Base-by-base conservation (phyloP, 305 asterid genomes). In the Ajuga reptans region DNA sequence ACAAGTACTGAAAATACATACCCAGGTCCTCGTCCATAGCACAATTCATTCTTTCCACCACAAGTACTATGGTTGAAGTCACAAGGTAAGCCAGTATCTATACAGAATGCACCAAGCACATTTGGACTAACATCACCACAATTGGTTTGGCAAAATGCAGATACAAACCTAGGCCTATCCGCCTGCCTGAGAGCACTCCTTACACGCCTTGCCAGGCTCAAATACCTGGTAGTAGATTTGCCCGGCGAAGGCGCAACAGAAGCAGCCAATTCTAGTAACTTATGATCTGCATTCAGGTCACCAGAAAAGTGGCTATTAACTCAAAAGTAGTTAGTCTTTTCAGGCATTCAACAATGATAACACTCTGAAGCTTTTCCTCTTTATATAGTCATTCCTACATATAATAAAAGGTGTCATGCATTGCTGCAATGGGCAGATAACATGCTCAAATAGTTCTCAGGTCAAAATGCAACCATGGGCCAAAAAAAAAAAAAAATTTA, bases 21-120 rank as follows among this genome's bases (percentile, higher is more conserved):
- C 96, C 97, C 99, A 51, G 99, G 99, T 75, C 99, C 99, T 73
- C 95, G 89, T 47, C 97, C 96, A 70, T 91, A 91, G 82, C 99
- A 94, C 53, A 91, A 67, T 81, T 94, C 99, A 50, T 94, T 94
- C 87, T 91, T 87, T 78, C 99, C 99, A 69, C 87, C 87, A 75
- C 99, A 94, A 53, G 99, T 94, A 72, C 99, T 94, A 43, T 89
- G 96, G 78, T 94, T 94, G 84, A 94, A 94, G 61, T 94, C 97
- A 73, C 99, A 94, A 76, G 96, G 92, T 72, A 89, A 65, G 71
- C 96, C 96, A 14, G 99, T 87, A 79, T 94, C 99, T 12, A 41
- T 78, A 80, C 99, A 94, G 85, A 89, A 94, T 49, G 99, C 86
- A 69, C 99, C 99, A 27, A 89, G 99, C 69, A 89, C 97, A 84